Evolutionary conservation across 1,284 basidiomycete species (phyloP).

Genomic region (Pseudozyma sp.): DNA sequence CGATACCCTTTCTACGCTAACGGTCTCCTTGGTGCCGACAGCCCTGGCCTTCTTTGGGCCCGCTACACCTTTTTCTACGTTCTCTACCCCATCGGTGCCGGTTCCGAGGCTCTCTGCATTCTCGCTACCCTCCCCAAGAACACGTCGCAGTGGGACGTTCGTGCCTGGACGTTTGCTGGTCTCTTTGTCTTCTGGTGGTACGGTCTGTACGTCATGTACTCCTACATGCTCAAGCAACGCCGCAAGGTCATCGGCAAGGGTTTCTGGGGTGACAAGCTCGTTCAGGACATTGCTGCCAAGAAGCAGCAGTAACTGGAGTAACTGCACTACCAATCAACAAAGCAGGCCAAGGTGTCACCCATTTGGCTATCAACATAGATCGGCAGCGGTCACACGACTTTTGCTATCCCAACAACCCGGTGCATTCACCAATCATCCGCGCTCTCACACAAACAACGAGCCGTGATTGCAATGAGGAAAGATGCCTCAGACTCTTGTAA

Average conservation of each 20-base stretch:
- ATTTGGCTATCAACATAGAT: not conserved
- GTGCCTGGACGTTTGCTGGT: conserved; percentile 71
- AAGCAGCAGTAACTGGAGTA: conserved; percentile 41
- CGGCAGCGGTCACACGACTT: not conserved
- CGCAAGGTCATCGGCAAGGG: conserved; percentile 78
- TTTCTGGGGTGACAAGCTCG: conserved; percentile 60
- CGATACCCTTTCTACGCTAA: conserved; percentile 91
- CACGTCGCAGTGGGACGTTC: conserved; percentile 39
- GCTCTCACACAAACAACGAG: not conserved
- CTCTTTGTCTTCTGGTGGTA: conserved; percentile 92
- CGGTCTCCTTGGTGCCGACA: conserved; percentile 71
- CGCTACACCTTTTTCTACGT: conserved; percentile 90
- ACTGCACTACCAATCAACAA: not conserved
- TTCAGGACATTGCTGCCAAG: conserved; percentile 53
- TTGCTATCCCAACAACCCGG: not conserved
- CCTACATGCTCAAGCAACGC: conserved; percentile 87
- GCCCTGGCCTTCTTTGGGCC: conserved; percentile 60
- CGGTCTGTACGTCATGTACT: conserved; percentile 87
- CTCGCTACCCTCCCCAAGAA: conserved; percentile 78
- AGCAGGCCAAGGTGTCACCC: not conserved
- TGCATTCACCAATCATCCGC: not conserved
- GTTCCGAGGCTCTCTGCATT: conserved; percentile 87
- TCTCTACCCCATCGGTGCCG: conserved; percentile 91
- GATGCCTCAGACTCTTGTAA: conserved; percentile 8
- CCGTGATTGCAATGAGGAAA: not conserved